Evolutionary conservation across 306 rosid genomes (phyloP).

Genomic region (Citrullus colocynthis): DNA sequence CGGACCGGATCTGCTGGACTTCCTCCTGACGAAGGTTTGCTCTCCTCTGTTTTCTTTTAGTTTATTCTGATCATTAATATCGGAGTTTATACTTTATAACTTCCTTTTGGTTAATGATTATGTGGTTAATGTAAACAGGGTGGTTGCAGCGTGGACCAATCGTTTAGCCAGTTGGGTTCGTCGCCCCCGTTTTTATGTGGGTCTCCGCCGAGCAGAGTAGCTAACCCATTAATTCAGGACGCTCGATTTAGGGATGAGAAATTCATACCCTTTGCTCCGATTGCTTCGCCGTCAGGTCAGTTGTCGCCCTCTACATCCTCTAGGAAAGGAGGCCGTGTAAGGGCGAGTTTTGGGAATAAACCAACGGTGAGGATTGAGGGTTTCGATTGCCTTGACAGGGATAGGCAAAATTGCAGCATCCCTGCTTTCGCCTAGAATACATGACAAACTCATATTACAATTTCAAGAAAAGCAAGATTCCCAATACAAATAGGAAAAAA

Average conservation of each 20-base stretch:
- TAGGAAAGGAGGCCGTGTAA: conserved; percentile 67
- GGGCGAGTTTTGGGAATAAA: conserved; percentile 67
- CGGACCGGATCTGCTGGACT: conserved; percentile 50
- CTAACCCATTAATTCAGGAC: conserved; percentile 87
- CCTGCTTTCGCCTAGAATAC: conserved; percentile 66
- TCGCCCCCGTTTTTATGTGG: conserved; percentile 90
- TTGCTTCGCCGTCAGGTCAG: conserved; percentile 20
- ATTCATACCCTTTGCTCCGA: conserved; percentile 30
- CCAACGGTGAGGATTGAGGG: conserved; percentile 89
- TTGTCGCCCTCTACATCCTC: conserved; percentile 52
- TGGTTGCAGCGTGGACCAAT: conserved; percentile 50
- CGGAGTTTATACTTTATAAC: not conserved
- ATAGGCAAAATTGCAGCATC: conserved; percentile 82
- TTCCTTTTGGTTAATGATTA: not conserved
- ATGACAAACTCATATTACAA: not conserved
- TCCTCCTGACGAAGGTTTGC: conserved; percentile 54
- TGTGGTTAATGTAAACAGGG: conserved; percentile 24
- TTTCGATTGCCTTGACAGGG: conserved; percentile 89
- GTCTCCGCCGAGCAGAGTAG: conserved; percentile 99
- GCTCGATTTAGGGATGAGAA: conserved; percentile 78
- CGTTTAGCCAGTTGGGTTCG: conserved; percentile 41
- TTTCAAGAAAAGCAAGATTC: not conserved
- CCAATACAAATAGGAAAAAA: not conserved
- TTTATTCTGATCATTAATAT: not conserved
- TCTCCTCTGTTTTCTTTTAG: not conserved